These are phyloP conservation scores for Ramaria rubella DNA, from an alignment of 768 basidiomycete genomes.

Conservation along the genomic window DNA sequence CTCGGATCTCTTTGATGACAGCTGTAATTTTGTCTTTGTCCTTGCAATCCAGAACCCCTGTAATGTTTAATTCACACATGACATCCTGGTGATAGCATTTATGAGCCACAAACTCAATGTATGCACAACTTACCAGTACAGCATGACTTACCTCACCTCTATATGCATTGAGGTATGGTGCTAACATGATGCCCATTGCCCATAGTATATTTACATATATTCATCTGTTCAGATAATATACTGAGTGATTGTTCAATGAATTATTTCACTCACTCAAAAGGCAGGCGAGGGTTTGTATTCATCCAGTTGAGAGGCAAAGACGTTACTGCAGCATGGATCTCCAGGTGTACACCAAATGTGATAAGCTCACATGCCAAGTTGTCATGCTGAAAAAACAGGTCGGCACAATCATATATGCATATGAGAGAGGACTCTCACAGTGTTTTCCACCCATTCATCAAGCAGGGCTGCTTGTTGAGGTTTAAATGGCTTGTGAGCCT, in stretches of 20 bases:
- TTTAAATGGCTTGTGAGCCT: neutral
- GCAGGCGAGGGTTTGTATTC: neutral
- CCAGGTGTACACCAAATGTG: neutral
- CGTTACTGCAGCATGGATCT: neutral
- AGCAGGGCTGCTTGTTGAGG: neutral
- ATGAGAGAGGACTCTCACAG: neutral
- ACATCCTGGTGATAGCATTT: neutral
- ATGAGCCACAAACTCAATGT: neutral
- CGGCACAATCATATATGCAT: neutral
- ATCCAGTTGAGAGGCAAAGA: neutral
- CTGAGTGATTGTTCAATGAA: neutral
- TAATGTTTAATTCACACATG: neutral
- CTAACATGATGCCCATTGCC: too few relatives aligned
- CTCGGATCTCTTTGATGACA: neutral
- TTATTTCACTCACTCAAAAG: neutral
- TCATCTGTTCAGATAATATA: too few relatives aligned
- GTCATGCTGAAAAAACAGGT: neutral
- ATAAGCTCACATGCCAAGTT: neutral
- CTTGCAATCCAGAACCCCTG: neutral
- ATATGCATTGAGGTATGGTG: neutral
- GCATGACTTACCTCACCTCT: neutral
- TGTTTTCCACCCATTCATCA: neutral
- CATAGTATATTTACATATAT: neutral
- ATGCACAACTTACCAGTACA: neutral
- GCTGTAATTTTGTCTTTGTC: neutral